phyloP scores from a whole-genome alignment of 345 rosid species.

The Lepidium aucheri region DNA sequence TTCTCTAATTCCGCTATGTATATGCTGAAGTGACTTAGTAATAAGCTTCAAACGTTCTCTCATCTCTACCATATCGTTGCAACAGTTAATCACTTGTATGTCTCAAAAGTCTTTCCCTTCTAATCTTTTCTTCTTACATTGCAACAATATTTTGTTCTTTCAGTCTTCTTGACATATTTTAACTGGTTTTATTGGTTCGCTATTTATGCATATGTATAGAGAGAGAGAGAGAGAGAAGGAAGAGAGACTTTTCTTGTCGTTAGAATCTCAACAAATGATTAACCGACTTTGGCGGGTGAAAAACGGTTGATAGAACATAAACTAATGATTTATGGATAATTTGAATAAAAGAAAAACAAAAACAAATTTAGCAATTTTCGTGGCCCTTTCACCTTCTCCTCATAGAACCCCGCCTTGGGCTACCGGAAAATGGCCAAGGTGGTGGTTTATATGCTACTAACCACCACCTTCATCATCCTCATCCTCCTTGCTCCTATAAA shows the following conservation, averaged over 20 bases:
- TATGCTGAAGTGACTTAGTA: slow-evolving; percentile 31
- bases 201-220: not conserved
- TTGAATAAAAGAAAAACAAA: slow-evolving; percentile 1
- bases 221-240: too few species aligned
- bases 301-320: slow-evolving; percentile 9
- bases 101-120: not conserved
- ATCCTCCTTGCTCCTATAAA: slow-evolving; percentile 21
- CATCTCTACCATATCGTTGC: not conserved
- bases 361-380: slow-evolving; percentile 4
- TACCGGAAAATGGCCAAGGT: slow-evolving; percentile 49
- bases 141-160: slow-evolving; percentile 2
- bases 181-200: slow-evolving; percentile 18
- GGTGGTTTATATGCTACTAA: slow-evolving; percentile 44
- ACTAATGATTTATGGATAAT: not conserved
- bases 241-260: slow-evolving; percentile 1
- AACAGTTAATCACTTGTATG: slow-evolving; percentile 13
- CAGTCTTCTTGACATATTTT: slow-evolving; percentile 2
- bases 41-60: slow-evolving; percentile 4
- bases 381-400: slow-evolving; percentile 5
- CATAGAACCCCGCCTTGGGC: slow-evolving; percentile 22
- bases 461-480: slow-evolving; percentile 34
- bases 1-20: slow-evolving; percentile 32
- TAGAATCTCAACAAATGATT: slow-evolving; percentile 5
- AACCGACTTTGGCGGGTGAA: slow-evolving; percentile 43
- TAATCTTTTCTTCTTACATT: not conserved